These are phyloP conservation scores for Russula abietina DNA, from an alignment of 768 basidiomycete genomes.

Conservation along the genomic window DNA sequence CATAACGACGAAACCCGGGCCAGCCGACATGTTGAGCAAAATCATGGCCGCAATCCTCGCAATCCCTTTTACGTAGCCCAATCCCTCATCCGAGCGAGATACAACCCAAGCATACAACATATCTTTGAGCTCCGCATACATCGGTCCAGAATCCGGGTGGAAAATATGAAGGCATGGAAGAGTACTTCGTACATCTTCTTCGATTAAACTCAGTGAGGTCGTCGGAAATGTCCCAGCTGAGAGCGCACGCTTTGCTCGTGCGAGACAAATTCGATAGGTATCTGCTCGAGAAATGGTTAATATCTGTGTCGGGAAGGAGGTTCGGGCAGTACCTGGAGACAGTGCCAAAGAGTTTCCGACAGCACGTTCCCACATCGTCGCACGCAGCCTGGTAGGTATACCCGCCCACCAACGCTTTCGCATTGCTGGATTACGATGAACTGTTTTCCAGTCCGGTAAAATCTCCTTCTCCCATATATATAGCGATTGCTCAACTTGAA, in stretches of 20 bases:
- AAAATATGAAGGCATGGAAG: conserved; percentile 79
- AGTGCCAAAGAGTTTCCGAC: conserved; percentile 78
- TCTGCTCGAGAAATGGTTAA: conserved; percentile 40
- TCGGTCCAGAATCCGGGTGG: conserved; percentile 64
- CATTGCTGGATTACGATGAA: conserved; percentile 56
- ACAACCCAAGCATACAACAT: conserved; percentile 87
- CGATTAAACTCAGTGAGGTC: conserved; percentile 55
- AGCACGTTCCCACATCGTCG: conserved; percentile 78
- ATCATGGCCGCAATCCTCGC: conserved; percentile 83
- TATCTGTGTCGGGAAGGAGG: background rate
- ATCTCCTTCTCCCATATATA: conserved; percentile 74
- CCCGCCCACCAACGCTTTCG: conserved; percentile 84
- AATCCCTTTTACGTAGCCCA: conserved; percentile 64
- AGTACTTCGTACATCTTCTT: conserved; percentile 68
- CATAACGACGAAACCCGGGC: conserved; percentile 75
- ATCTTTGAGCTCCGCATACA: conserved; percentile 77
- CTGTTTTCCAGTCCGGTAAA: conserved; percentile 75
- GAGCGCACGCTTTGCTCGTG: conserved; percentile 68
- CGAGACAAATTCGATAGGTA: conserved; percentile 61
- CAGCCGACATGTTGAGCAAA: conserved; percentile 70
- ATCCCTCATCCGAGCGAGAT: conserved; percentile 72
- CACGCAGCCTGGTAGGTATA: conserved; percentile 75
- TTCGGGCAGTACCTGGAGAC: conserved; percentile 56
- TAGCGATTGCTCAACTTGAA: conserved; percentile 61
- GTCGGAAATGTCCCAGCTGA: conserved; percentile 60